Evolutionary conservation across 1,284 basidiomycete species (phyloP), one percentile per base, ranked within the genome.

Genomic region (Schizophyllum commune): DNA sequence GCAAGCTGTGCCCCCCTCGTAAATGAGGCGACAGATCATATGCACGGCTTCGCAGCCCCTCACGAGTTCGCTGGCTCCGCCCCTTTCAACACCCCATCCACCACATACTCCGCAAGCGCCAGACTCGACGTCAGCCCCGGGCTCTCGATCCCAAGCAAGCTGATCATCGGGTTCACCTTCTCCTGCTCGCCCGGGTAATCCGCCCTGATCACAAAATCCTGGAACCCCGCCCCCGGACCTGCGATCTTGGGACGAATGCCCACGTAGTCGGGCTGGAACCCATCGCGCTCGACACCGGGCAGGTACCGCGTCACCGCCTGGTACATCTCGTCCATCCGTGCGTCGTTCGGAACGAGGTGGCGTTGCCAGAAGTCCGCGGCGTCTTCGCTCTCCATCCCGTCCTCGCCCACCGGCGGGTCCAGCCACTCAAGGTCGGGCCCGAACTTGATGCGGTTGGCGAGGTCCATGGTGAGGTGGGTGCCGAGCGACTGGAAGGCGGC

Each of bases 391-490:
- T 27, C 27, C 27, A 27, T 5, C 27, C 27, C 27, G 19, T 82
- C 73, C 56, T 74, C 71, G 17, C 72, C 69, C 8, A 65, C 53
- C 62, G 80, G 78, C 0, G 84, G 82, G 5, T 82, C 80, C 68
- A 98, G 79, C 86, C 92, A 94, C 70, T 98, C 90, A 7, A 96
- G 81, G 69, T 98, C 95, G 2, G 96, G 97, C 0, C 96, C 96
- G 71, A 99, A 99, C 22, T 86, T 85, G 58, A 99, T 81, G 66
- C 92, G 91, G 0, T 93, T 92, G 59, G 91, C 83, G 62, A 99
- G 72, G 73, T 96, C 93, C 53, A 99, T 76, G 6, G 94, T 97
- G 32, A 96, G 79, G 76, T 97, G 95, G 9, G 94, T 96, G 2
- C 95, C 95, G 9, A 97, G 79, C 2, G 90, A 90, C 62, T 89